Percentiles rank a stretch among this genome's conserved stretches.
These are phyloP conservation scores for Apium graveolens DNA, from an alignment of 129 eudicot genomes.

Conservation along the genomic window DNA sequence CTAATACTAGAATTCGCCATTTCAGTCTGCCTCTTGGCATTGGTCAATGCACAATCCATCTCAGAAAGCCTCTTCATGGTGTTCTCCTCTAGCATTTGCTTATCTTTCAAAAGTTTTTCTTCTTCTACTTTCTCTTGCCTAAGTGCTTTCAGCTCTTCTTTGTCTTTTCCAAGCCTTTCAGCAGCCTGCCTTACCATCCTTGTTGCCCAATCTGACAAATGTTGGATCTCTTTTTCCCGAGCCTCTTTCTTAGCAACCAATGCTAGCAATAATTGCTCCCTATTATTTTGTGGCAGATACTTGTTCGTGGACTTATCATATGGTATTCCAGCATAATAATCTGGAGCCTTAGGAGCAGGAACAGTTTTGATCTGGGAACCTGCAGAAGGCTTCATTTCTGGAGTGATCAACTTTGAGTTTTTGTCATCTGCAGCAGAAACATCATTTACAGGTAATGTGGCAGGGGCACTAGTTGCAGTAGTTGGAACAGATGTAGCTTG, in stretches of 20 bases:
- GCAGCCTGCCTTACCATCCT: conserved; percentile 58
- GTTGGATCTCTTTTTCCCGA: conserved; percentile 30
- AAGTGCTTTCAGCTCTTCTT: conserved; percentile 39
- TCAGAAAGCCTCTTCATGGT: conserved; percentile 42
- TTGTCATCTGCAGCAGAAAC: conserved; percentile 19
- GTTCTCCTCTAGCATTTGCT: conserved; percentile 34
- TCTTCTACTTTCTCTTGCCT: conserved; percentile 53
- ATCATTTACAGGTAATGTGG: conserved; percentile 9
- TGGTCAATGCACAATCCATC: conserved; percentile 38
- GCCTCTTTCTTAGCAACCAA: conserved; percentile 26
- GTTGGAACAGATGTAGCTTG: conserved; percentile 11
- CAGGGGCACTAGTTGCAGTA: not conserved
- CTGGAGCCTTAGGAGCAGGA: conserved; percentile 16
- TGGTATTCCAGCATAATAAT: conserved; percentile 37
- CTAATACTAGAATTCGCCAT: conserved; percentile 23
- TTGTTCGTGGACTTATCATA: conserved; percentile 37
- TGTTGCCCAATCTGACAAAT: conserved; percentile 59
- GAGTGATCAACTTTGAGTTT: conserved; percentile 4
- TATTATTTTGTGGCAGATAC: conserved; percentile 36
- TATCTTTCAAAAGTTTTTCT: conserved; percentile 33
- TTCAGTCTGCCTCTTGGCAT: conserved; percentile 28
- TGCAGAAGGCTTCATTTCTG: conserved; percentile 13
- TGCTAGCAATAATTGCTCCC: conserved; percentile 26
- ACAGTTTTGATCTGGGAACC: conserved; percentile 11
- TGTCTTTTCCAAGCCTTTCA: conserved; percentile 42